phyloP scores from a whole-genome alignment of 2,329 filamentous ascomycete species.

The Gnomoniopsis sp. region DNA sequence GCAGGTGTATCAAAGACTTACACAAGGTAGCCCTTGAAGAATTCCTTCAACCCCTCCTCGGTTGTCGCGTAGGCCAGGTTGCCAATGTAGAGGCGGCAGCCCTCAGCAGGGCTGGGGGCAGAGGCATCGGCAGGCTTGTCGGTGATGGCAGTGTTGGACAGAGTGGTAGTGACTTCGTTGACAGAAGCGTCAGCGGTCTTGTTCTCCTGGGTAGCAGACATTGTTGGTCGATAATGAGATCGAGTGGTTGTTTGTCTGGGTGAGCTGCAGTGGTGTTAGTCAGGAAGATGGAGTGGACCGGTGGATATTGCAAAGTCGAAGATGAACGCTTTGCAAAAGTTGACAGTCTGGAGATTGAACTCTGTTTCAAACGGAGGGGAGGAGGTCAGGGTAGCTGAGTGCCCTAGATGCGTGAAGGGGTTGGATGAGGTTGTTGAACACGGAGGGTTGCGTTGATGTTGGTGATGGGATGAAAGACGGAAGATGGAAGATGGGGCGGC shows the following conservation, averaged over 20 bases:
- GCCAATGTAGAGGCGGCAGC: constrained; percentile 99
- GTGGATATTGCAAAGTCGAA: constrained; percentile 36
- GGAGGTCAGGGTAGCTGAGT: constrained; percentile 78
- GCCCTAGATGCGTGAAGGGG: constrained; percentile 64
- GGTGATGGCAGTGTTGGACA: constrained; percentile 71
- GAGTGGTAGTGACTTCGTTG: constrained; percentile 72
- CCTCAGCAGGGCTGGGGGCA: constrained; percentile 95
- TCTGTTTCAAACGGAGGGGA: constrained; percentile 68
- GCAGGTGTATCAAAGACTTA: constrained; percentile 53
- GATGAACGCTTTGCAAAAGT: constrained; percentile 30
- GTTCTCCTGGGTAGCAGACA: constrained; percentile 81
- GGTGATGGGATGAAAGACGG: constrained; percentile 30
- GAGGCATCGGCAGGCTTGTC: constrained; percentile 68
- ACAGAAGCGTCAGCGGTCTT: constrained; percentile 60
- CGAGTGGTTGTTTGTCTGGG: constrained; percentile 31
- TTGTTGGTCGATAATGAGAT: constrained; percentile 41
- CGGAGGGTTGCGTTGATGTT: constrained; percentile 33
- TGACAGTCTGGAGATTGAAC: constrained; percentile 51
- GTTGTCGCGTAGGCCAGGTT: constrained; percentile 99
- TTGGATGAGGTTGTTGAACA: constrained; percentile 32
- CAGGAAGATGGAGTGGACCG: constrained; percentile 33
- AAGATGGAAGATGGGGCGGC: constrained; percentile 27
- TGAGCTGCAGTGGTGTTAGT: constrained; percentile 30
- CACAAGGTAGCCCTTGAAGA: constrained; percentile 99
- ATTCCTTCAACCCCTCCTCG: constrained; percentile 99